These are phyloP conservation scores for Phytophthora idaei DNA, from an alignment of 352 stramenopile genomes.

Conservation along the genomic window DNA sequence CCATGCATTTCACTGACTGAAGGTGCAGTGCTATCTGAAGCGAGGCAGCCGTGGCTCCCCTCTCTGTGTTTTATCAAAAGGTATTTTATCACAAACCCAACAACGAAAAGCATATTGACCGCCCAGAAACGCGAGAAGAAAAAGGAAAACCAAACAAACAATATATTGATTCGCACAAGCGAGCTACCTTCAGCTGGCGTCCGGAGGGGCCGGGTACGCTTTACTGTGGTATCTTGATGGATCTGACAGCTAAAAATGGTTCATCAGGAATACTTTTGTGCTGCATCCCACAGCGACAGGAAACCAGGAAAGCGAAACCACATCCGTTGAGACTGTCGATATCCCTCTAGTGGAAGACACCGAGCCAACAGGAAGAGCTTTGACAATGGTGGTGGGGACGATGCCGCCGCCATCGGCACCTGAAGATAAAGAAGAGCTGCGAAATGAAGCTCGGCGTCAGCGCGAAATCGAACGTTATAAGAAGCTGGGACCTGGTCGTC, in stretches of 20 bases:
- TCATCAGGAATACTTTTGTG: constrained; percentile 21
- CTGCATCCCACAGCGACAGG: constrained; percentile 18
- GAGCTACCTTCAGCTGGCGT: constrained; percentile 13
- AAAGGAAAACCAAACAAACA: constrained; percentile 28
- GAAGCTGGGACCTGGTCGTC: constrained; percentile 64
- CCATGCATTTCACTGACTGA: constrained; percentile 11
- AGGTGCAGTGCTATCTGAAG: not conserved
- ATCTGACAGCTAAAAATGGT: constrained; percentile 15
- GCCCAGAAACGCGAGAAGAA: constrained; percentile 24
- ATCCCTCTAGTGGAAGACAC: too few species aligned
- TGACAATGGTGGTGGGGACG: constrained; percentile 30
- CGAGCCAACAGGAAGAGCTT: not conserved
- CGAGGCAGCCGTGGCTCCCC: constrained; percentile 13
- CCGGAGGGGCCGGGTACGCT: not conserved
- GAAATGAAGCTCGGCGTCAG: constrained; percentile 60
- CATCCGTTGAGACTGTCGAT: not conserved
- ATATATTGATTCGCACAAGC: constrained; percentile 32
- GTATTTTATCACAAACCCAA: constrained; percentile 42
- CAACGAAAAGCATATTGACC: constrained; percentile 19
- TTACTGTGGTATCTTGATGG: not conserved
- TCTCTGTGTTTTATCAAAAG: constrained; percentile 34
- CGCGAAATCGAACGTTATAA: constrained; percentile 73
- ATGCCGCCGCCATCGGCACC: constrained; percentile 35
- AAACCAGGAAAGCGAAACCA: constrained; percentile 19
- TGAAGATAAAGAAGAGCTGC: constrained; percentile 50